A percentile compares a stretch with the other conserved stretches of the same genome.
Evolutionary conservation across 352 stramenopile genomes (phyloP).

Genomic region (Hyaloperonospora arabidopsidis): DNA sequence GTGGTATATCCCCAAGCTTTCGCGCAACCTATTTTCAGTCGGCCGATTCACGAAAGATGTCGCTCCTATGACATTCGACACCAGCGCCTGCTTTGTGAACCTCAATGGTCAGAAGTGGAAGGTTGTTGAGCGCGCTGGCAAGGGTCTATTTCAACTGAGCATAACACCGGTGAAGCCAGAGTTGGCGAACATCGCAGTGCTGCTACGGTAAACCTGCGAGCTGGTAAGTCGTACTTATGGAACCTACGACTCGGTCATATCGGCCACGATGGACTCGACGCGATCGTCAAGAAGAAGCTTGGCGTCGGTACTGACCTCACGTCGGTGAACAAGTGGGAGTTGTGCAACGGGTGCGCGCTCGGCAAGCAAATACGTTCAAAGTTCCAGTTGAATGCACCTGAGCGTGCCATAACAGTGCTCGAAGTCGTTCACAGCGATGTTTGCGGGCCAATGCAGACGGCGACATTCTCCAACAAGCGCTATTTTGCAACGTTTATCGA

Average conservation of each 20-base stretch:
- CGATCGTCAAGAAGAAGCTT: neutral
- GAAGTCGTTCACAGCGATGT: neutral
- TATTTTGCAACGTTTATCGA: slow-evolving; percentile 6
- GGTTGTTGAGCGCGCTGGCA: neutral
- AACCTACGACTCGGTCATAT: neutral
- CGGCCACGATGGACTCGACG: neutral
- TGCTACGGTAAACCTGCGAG: neutral
- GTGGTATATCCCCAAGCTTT: neutral
- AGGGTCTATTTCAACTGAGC: neutral
- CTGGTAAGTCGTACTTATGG: slow-evolving; percentile 1
- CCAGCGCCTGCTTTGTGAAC: neutral
- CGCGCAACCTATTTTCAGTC: neutral
- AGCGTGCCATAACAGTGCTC: neutral
- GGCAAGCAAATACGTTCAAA: neutral
- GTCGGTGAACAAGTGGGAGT: neutral
- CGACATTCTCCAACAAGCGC: neutral
- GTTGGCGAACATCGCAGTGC: neutral
- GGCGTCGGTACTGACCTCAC: neutral
- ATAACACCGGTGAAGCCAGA: neutral
- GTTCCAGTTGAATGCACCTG: neutral
- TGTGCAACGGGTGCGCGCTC: neutral
- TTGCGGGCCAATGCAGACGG: too few species aligned
- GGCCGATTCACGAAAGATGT: neutral
- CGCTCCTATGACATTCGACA: neutral
- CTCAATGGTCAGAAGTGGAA: neutral